Base-by-base conservation (phyloP, 78 protist species). In the Ministeria vibrans region DNA sequence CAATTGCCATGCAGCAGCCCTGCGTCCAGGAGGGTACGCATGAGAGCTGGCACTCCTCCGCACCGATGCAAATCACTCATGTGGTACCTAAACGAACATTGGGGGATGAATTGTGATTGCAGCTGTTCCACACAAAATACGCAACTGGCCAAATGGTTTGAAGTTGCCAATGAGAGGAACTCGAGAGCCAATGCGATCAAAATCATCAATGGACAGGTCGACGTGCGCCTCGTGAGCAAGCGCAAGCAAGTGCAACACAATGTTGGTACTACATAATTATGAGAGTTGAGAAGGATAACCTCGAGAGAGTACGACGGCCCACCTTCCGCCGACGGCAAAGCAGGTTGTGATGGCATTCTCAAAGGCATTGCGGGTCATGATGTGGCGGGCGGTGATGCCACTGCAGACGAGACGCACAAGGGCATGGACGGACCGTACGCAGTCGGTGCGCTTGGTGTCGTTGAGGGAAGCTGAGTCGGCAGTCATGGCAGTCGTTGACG, bases 231-330 rank as follows among this genome's bases (percentile, higher is more conserved):
- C 75, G 18, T 28, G 9, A 23, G 90, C 87, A 51, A 87, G 75
- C 13, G 91, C 91, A 68, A 87, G 34, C 28, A 87, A 27, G 77
- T 87, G 91, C 27, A 87, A 75, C 46, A 82, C 82, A 22, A 82
- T 85, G 66, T 87, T 87, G 27, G 91, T 87, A 25, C 80, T 70
- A n/a, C n/a, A n/a, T n/a, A n/a, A n/a, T n/a, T n/a, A n/a, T n/a
- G n/a, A n/a, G n/a, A n/a, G n/a, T n/a, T n/a, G n/a, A n/a, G n/a
- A n/a, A n/a, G n/a, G n/a, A n/a, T n/a, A n/a, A n/a, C n/a, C n/a
- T n/a, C n/a, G n/a, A n/a, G n/a, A n/a, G n/a, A n/a, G n/a, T n/a
- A n/a, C n/a, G n/a, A n/a, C n/a, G n/a, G n/a, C n/a, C n/a, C n/a
- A n/a, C n/a, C n/a, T n/a, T 13, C 92, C 92, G 38, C 85, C 79